Conservation (phyloP, 1,284 basidiomycete genomes). For the Salmacisia buchloeana region DNA sequence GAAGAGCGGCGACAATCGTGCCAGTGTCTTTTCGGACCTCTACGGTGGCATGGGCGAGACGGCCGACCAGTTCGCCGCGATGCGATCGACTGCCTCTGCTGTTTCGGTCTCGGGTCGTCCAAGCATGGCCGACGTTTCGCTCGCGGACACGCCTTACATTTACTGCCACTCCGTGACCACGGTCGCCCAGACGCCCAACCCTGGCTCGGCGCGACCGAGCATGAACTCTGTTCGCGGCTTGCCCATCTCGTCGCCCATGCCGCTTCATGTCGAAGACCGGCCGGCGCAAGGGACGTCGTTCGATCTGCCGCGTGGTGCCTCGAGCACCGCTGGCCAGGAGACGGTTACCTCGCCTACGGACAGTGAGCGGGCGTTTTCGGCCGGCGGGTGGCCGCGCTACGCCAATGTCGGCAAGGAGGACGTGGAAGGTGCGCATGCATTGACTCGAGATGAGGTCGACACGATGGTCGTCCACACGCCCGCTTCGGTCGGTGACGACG, state of each 20-base stretch:
- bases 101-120: not conserved
- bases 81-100: not conserved
- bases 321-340: not conserved
- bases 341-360: not conserved
- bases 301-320: not conserved
- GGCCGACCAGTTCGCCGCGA: not conserved
- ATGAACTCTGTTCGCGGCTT: not conserved
- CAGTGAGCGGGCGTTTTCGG: not conserved
- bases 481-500: no score
- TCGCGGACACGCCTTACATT: not conserved
- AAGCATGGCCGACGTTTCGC: not conserved
- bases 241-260: constrained; percentile 1
- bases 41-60: not conserved
- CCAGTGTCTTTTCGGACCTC: not conserved
- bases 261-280: not conserved
- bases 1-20: not conserved
- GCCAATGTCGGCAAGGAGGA: not conserved
- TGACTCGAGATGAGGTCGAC: not conserved
- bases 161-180: not conserved
- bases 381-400: not conserved
- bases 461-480: not conserved
- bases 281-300: not conserved
- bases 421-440: not conserved
- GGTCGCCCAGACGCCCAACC: not conserved
- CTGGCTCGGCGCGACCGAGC: not conserved